Conservation (phyloP, 2,329 filamentous ascomycete genomes). For the Chaetomiaceae sp. region DNA sequence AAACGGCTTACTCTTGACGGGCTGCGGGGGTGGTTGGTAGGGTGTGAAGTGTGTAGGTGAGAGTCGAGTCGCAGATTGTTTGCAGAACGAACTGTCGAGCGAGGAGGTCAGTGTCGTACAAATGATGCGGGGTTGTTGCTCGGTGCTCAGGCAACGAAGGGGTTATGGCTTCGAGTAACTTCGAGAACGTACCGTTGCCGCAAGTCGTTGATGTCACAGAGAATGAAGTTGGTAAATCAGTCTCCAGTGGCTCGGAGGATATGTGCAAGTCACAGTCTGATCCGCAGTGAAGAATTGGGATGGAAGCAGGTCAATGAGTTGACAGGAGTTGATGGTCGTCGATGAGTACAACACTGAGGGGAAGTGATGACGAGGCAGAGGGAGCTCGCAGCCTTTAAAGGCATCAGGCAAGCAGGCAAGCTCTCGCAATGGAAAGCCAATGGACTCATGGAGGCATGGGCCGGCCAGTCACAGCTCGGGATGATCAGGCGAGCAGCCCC, state of each 20-base stretch:
- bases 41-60: not conserved
- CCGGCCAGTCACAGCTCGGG: conserved; percentile 19
- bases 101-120: conserved; percentile 16
- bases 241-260: not conserved
- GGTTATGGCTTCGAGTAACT: not conserved
- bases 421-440: too few species aligned
- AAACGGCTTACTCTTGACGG: conserved; percentile 26
- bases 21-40: conserved; percentile 2
- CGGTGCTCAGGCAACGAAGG: conserved; percentile 2
- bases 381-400: conserved; percentile 24
- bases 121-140: conserved; percentile 9
- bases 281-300: conserved; percentile 9
- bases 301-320: conserved; percentile 7
- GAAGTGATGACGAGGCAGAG: conserved; percentile 11
- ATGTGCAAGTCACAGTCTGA: not conserved
- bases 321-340: conserved; percentile 8
- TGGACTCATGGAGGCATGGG: conserved; percentile 3
- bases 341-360: conserved; percentile 12
- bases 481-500: conserved; percentile 27
- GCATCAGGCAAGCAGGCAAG: conserved; percentile 8
- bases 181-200: not conserved
- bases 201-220: conserved; percentile 2
- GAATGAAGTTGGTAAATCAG: not conserved
- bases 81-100: not conserved
- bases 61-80: not conserved